Conservation (phyloP, 129 eudicot genomes). For the Flaveria linearis region DNA sequence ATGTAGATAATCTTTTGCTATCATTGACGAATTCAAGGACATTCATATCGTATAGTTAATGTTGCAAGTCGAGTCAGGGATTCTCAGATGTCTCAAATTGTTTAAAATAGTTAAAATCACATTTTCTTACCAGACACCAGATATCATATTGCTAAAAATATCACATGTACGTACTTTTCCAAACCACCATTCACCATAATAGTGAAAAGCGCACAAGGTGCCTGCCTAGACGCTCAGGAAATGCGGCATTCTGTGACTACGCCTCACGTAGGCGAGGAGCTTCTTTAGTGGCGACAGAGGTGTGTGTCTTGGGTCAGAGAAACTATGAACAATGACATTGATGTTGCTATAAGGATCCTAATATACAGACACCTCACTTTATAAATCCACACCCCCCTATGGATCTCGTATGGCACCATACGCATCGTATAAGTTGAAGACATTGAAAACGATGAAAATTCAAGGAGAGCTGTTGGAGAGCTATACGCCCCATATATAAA, state of each 20-base stretch:
- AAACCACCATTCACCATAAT: background rate
- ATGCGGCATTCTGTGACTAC: background rate
- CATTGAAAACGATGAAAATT: too few relatives aligned
- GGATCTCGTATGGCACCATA: too few relatives aligned
- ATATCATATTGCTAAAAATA: background rate
- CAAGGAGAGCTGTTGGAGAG: too few relatives aligned
- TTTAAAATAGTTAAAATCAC: background rate
- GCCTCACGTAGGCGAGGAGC: background rate
- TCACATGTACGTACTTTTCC: background rate
- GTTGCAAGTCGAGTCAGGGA: background rate
- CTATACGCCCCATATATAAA: too few relatives aligned
- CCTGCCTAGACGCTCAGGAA: background rate
- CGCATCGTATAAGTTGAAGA: too few relatives aligned
- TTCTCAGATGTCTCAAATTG: conserved; percentile 10
- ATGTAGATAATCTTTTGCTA: background rate
- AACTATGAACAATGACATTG: too few relatives aligned
- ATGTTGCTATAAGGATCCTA: background rate
- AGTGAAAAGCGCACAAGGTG: background rate
- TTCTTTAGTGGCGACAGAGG: background rate
- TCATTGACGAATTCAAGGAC: background rate
- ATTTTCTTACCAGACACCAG: conserved; percentile 9
- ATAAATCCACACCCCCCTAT: too few relatives aligned
- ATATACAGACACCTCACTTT: too few relatives aligned
- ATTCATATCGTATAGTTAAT: background rate
- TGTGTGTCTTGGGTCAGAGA: background rate